Evolutionary conservation across 768 basidiomycete species (phyloP), one percentile per base, ranked within the genome.

Genomic region (Tubosaeta brunneosetosa): DNA sequence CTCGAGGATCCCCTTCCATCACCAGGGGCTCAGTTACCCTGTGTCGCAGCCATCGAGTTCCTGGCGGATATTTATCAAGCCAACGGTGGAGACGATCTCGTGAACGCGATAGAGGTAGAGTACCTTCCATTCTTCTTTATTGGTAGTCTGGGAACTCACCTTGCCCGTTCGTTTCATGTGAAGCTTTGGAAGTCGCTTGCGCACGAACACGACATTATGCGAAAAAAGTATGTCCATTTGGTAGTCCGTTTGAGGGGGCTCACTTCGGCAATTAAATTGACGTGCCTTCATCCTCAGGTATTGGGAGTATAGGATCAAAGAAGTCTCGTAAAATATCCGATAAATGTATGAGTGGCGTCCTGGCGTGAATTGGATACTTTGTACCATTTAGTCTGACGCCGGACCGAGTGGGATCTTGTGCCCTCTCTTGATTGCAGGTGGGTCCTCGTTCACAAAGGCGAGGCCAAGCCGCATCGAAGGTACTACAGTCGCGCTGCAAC

Each of bases 1-100:
- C 73, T 91, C 27, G 86, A 91, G 54, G 84, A 88, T 60, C 91
- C 88, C 3, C 76, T 74, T 0, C 91, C 91, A 1, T 73, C 78
- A 4, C 66, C 71, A 44, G 76, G 73, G 29, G 87, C 92, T 4
- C 77, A 88, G 37, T 71, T 95, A 8, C 93, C 94, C 3, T 86
- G 88, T 51, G 73, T 80, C 6, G 76, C 83, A 19, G 94, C 94
- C 9, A 73, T 94, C 44, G 93, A 95, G 66, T 91, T 94, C 67
- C 58, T 92, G 55, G 93, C 91, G 1, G 91, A 94, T 62, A 75
- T 84, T 2, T 76, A 82, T 60, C 86, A 86, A 70, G 75, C 34
- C 33, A 76, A 77, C 48, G 83, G 78, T n/a, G 74, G 76, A 27
- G 74, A 77, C 11, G 71, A 69, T 37, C 61, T 78, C 0, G 50